These are phyloP conservation scores for Xylariaceae sp. DNA, from an alignment of 2,329 filamentous ascomycete genomes.

Conservation along the genomic window DNA sequence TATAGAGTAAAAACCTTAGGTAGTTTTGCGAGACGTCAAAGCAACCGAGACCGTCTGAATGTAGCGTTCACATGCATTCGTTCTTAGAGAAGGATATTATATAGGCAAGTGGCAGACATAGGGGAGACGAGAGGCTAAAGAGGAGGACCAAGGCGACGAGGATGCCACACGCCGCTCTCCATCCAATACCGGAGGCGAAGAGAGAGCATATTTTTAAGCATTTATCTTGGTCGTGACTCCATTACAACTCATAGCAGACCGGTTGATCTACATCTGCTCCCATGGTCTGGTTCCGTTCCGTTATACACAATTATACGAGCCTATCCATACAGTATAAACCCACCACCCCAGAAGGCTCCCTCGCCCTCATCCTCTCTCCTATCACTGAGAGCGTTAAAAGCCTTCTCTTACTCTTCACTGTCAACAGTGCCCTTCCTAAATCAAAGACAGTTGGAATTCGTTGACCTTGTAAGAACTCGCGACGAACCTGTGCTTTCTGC, in stretches of 20 bases:
- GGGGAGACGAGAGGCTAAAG: not conserved
- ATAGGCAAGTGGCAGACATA: no score
- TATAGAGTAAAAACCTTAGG: not conserved
- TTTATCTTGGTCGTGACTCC: not conserved
- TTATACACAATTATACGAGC: constrained; percentile 17
- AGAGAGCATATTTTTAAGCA: not conserved
- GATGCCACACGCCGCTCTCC: not conserved
- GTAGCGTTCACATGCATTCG: no score
- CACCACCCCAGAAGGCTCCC: not conserved
- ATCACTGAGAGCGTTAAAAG: not conserved
- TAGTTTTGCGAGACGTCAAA: no score
- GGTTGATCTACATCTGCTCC: not conserved
- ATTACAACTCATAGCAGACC: constrained; percentile 1
- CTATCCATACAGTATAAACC: constrained; percentile 17
- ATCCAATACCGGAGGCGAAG: not conserved
- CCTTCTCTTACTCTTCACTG: not conserved
- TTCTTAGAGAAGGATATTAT: no score
- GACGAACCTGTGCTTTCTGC: constrained; percentile 1
- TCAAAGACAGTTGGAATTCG: constrained; percentile 11
- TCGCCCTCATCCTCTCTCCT: not conserved
- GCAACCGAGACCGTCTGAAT: no score
- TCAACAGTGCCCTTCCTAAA: constrained; percentile 10
- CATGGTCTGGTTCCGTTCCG: not conserved
- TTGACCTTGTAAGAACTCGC: not conserved
- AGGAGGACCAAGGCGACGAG: no score